Conservation (phyloP, 2,329 filamentous ascomycete species). For the Fusarium pseudonygamai region DNA sequence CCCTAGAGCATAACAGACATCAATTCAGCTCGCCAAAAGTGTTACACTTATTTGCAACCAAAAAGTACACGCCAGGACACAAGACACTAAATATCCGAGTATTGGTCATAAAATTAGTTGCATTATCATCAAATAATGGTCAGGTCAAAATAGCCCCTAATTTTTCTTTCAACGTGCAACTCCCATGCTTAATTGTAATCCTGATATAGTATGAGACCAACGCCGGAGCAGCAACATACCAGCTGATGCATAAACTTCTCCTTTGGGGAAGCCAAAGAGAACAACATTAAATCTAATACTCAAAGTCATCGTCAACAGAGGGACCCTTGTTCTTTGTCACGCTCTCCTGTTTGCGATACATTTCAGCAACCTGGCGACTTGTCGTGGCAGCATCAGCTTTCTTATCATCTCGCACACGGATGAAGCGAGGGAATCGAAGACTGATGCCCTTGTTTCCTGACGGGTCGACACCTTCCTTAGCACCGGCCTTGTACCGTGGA, state of each 20-base stretch:
- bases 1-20: not conserved
- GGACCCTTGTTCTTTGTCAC: constrained; percentile 87
- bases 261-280: not conserved
- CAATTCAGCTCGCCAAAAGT: not conserved
- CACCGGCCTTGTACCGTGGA: constrained; percentile 92
- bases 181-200: constrained; percentile 1
- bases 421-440: constrained; percentile 90
- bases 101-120: not conserved
- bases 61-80: not conserved
- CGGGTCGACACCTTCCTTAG: constrained; percentile 79
- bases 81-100: not conserved
- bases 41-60: not conserved
- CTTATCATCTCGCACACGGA: constrained; percentile 93
- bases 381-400: constrained; percentile 91
- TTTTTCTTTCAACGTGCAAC: not conserved
- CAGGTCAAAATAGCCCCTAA: not conserved
- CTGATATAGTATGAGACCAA: constrained; percentile 2
- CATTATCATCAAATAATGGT: not conserved
- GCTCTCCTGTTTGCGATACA: constrained; percentile 96
- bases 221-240: constrained; percentile 16
- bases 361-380: constrained; percentile 88
- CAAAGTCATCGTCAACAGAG: constrained; percentile 94
- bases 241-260: constrained; percentile 2
- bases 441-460: constrained; percentile 82
- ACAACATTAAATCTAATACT: constrained; percentile 71